Percentiles rank a stretch among this genome's conserved stretches.
These are phyloP conservation scores for Conticribra weissflogii DNA, from an alignment of 108 stramenopile species.

Conservation along the genomic window DNA sequence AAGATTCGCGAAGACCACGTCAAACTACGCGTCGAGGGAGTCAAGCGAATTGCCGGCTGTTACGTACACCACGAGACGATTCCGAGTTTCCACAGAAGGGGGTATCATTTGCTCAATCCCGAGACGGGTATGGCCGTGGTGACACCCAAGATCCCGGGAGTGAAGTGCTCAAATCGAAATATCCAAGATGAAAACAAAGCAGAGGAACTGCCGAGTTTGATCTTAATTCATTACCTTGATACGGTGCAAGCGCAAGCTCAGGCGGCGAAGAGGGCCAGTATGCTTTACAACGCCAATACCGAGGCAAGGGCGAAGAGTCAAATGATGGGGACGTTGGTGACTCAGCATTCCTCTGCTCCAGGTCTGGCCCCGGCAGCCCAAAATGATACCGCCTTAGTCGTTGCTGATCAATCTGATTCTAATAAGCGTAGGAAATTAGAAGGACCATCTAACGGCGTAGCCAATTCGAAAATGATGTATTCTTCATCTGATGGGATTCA, in stretches of 20 bases:
- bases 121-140: slow-evolving; percentile 12
- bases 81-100: slow-evolving; percentile 24
- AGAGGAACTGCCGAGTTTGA: slow-evolving; percentile 16
- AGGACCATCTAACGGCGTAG: too few species aligned
- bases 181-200: not conserved
- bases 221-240: slow-evolving; percentile 37
- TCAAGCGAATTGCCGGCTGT: slow-evolving; percentile 26
- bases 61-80: slow-evolving; percentile 27
- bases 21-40: slow-evolving; percentile 37
- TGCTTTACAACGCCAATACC: not conserved
- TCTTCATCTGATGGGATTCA: too few species aligned
- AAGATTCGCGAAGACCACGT: slow-evolving; percentile 47
- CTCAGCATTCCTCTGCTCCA: too few species aligned
- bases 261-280: not conserved
- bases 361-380: too few species aligned
- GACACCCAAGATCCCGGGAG: slow-evolving; percentile 2
- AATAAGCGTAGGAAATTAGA: too few species aligned
- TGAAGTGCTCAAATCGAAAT: not conserved
- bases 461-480: too few species aligned
- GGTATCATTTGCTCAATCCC: slow-evolving; percentile 28
- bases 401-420: too few species aligned
- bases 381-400: too few species aligned
- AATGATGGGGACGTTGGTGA: not conserved
- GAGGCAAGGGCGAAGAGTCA: not conserved
- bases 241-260: slow-evolving; percentile 3